phyloP scores from a whole-genome alignment of 768 basidiomycete genomes.

The Boletus sensibilis region DNA sequence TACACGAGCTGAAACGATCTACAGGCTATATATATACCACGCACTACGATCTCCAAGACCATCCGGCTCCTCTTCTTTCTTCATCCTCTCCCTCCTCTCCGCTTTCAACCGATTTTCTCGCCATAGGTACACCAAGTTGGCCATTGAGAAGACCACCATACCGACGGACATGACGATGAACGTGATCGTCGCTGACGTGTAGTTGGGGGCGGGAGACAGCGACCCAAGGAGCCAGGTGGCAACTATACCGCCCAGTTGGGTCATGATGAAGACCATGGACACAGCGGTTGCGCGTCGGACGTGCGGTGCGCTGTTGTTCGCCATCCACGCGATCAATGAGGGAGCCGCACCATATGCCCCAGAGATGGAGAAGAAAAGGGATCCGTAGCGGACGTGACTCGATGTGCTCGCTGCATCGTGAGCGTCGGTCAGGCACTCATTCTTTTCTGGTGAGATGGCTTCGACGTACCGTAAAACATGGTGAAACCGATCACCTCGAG shows the following conservation, averaged over 20 bases:
- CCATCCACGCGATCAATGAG: slow-evolving; percentile 55
- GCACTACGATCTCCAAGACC: slow-evolving; percentile 52
- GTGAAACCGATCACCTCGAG: slow-evolving; percentile 51
- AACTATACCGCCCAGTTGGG: slow-evolving; percentile 58
- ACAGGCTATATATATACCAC: slow-evolving; percentile 57
- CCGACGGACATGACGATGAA: slow-evolving; percentile 38
- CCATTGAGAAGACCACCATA: slow-evolving; percentile 36
- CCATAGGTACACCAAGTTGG: slow-evolving; percentile 44
- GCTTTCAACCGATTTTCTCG: slow-evolving; percentile 48
- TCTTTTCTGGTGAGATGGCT: not conserved
- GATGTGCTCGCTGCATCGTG: slow-evolving; percentile 27
- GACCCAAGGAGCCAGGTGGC: slow-evolving; percentile 58
- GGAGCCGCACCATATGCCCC: slow-evolving; percentile 54
- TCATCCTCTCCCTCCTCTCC: slow-evolving; percentile 31
- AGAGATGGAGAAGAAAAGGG: slow-evolving; percentile 54
- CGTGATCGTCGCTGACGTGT: slow-evolving; percentile 44
- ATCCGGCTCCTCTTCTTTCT: slow-evolving; percentile 38
- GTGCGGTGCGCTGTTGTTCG: slow-evolving; percentile 61
- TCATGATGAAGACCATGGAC: slow-evolving; percentile 55
- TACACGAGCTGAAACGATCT: not conserved
- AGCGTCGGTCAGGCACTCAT: not conserved
- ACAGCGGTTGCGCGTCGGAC: slow-evolving; percentile 56
- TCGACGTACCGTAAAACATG: slow-evolving; percentile 49
- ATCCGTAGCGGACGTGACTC: slow-evolving; percentile 47
- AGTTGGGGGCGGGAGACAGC: slow-evolving; percentile 50